These are phyloP conservation scores for Mycena latifolia DNA, from an alignment of 768 basidiomycete genomes.

Conservation along the genomic window DNA sequence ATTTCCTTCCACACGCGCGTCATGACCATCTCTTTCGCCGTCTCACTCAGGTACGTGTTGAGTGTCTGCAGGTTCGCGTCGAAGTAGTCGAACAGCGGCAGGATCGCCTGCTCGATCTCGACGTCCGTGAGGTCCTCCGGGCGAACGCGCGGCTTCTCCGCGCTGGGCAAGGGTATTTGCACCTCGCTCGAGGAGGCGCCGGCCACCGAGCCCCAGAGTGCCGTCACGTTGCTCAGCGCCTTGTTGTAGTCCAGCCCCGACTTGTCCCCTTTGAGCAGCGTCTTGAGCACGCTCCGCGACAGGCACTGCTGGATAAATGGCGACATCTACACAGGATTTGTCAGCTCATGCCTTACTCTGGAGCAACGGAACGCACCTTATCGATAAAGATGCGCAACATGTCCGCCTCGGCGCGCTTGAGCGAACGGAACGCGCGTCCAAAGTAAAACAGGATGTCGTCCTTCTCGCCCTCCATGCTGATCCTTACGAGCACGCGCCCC, in stretches of 20 bases:
- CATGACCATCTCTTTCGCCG: conserved; percentile 94
- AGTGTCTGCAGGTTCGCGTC: conserved; percentile 93
- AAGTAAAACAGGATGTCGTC: conserved; percentile 99
- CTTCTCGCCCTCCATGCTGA: conserved; percentile 99
- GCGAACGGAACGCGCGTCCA: conserved; percentile 91
- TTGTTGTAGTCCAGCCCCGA: conserved; percentile 87
- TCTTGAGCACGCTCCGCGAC: conserved; percentile 81
- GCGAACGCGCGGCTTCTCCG: conserved; percentile 82
- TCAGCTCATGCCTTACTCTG: neutral
- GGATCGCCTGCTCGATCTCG: conserved; percentile 94
- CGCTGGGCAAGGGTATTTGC: conserved; percentile 79
- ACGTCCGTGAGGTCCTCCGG: conserved; percentile 90
- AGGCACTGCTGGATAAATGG: conserved; percentile 92
- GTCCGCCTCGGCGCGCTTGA: conserved; percentile 94
- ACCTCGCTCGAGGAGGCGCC: conserved; percentile 76
- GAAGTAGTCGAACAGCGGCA: conserved; percentile 95
- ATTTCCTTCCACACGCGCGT: conserved; percentile 97
- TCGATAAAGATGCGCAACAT: conserved; percentile 98
- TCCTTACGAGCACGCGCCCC: conserved; percentile 86
- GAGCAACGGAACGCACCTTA: conserved; percentile 70
- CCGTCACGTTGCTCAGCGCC: conserved; percentile 84
- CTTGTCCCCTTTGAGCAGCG: conserved; percentile 74
- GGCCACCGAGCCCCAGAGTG: conserved; percentile 84
- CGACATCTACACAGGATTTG: conserved; percentile 74
- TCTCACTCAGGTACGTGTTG: conserved; percentile 87